A percentile compares a stretch with the other conserved stretches of the same genome.
Evolutionary conservation across 441 rosid genomes (phyloP).

Genomic region (Flueggea neowawraea): DNA sequence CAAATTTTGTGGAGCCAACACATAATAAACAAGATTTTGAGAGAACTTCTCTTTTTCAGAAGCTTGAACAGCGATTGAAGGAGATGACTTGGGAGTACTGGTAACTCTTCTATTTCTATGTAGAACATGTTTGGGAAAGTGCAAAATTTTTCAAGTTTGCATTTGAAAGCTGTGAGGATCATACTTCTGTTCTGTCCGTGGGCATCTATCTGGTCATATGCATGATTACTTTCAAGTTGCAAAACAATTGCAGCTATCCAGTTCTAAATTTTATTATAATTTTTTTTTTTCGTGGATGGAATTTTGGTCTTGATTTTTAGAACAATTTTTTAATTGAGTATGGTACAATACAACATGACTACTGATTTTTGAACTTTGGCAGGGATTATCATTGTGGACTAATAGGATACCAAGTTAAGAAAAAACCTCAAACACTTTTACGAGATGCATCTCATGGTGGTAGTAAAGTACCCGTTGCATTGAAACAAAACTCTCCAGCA

Average conservation of each 20-base stretch:
- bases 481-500: slow-evolving; percentile 23
- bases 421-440: slow-evolving; percentile 40
- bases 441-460: slow-evolving; percentile 25
- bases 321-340: slow-evolving; percentile 1
- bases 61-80: slow-evolving; percentile 90
- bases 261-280: too few relatives aligned
- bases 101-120: slow-evolving; percentile 29
- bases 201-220: slow-evolving; percentile 1
- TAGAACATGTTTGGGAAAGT: neutral
- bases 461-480: slow-evolving; percentile 25
- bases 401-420: slow-evolving; percentile 69
- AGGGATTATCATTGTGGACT: slow-evolving; percentile 83
- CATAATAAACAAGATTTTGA: slow-evolving; percentile 99
- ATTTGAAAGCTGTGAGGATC: slow-evolving; percentile 1
- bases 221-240: slow-evolving; percentile 3
- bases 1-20: slow-evolving; percentile 92
- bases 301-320: too few relatives aligned
- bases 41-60: slow-evolving; percentile 94
- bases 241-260: too few relatives aligned
- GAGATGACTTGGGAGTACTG: slow-evolving; percentile 95
- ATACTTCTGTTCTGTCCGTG: neutral
- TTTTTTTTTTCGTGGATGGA: too few relatives aligned
- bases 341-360: neutral
- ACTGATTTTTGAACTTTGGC: slow-evolving; percentile 23
- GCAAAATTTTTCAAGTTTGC: neutral